Conservation (phyloP, 192 early-diverging fungal genomes). For the Rhizophagus sp. region DNA sequence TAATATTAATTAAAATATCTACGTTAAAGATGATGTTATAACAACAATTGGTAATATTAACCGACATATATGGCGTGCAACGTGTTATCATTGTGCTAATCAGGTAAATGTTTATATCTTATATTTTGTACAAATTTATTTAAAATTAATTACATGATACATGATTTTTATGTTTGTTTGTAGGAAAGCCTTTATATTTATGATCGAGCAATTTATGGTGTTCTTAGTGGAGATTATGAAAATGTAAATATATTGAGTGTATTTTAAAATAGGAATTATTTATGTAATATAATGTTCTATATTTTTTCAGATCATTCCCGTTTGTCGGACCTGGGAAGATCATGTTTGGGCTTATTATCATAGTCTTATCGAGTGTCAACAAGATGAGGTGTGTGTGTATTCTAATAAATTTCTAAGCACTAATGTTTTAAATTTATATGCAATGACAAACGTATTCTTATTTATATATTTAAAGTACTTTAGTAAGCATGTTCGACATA, state of each 20-base stretch:
- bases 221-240: constrained; percentile 69
- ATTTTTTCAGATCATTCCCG: constrained; percentile 57
- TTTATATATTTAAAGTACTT: constrained; percentile 12
- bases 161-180: not conserved
- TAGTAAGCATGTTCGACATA: not conserved
- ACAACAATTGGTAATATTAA: constrained; percentile 57
- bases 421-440: constrained; percentile 12
- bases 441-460: not conserved
- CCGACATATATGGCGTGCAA: constrained; percentile 65
- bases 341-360: constrained; percentile 81
- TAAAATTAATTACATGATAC: not conserved
- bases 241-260: constrained; percentile 50
- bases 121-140: not conserved
- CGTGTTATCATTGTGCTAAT: constrained; percentile 57
- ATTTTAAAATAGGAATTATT: constrained; percentile 1
- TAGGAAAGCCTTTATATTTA: constrained; percentile 56
- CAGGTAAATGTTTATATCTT: constrained; percentile 38
- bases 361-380: constrained; percentile 63
- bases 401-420: constrained; percentile 18
- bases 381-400: constrained; percentile 47
- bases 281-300: not conserved
- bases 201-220: constrained; percentile 81
- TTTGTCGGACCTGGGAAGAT: constrained; percentile 88
- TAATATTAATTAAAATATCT: not conserved
- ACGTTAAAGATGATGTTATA: not conserved